Evolutionary conservation across 352 stramenopile genomes (phyloP).

Genomic region (Phytophthora syringae): DNA sequence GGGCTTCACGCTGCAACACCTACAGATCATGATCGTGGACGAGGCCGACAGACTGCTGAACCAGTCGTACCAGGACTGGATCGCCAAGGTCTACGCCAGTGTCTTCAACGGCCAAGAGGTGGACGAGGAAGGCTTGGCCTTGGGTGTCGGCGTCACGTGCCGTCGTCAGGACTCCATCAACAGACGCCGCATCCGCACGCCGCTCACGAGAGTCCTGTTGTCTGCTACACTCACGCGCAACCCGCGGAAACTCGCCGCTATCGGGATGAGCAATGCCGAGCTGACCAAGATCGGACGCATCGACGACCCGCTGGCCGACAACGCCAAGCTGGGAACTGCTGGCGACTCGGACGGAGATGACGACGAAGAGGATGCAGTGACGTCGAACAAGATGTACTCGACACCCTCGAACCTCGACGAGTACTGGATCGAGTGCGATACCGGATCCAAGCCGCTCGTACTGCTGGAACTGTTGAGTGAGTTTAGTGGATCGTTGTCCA

Average conservation of each 20-base stretch:
- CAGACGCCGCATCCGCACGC: constrained; percentile 73
- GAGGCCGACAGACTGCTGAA: constrained; percentile 97
- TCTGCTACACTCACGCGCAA: constrained; percentile 98
- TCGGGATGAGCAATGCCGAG: constrained; percentile 95
- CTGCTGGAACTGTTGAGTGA: constrained; percentile 93
- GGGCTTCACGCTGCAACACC: constrained; percentile 97
- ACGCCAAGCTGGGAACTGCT: constrained; percentile 59
- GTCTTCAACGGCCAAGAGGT: constrained; percentile 77
- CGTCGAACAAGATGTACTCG: constrained; percentile 68
- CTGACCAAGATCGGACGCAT: constrained; percentile 89
- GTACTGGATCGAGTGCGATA: constrained; percentile 93
- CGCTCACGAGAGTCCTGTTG: constrained; percentile 95
- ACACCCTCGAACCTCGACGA: constrained; percentile 86
- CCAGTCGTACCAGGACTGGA: constrained; percentile 98
- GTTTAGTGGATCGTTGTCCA: constrained; percentile 76
- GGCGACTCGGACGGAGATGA: constrained; percentile 38
- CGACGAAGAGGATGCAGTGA: constrained; percentile 28
- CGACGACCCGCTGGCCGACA: constrained; percentile 68
- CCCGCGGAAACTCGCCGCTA: constrained; percentile 94
- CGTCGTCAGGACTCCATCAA: constrained; percentile 83
- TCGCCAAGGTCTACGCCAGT: constrained; percentile 91
- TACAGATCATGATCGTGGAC: constrained; percentile 97
- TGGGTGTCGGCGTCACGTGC: constrained; percentile 56
- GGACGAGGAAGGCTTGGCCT: constrained; percentile 32
- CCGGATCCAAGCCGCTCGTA: constrained; percentile 95